A percentile compares a stretch with the other conserved stretches of the same genome.
phyloP scores from a whole-genome alignment of 768 basidiomycete genomes.

The Rubroboletus satanas region DNA sequence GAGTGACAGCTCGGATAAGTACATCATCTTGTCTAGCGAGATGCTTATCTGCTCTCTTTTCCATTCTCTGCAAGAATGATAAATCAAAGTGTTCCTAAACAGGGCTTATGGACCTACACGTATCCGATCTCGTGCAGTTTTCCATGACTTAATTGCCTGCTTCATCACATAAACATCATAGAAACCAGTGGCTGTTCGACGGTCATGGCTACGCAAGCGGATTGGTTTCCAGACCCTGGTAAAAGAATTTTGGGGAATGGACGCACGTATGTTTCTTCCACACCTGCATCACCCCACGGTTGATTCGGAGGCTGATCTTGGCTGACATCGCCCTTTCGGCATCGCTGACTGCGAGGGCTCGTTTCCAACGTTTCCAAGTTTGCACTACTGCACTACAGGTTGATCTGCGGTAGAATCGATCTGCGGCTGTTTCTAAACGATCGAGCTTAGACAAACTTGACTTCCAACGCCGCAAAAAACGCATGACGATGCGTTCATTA shows the following conservation, averaged over 20 bases:
- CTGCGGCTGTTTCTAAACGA: conserved; percentile 46
- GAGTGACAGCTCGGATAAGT: conserved; percentile 53
- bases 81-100: conserved; percentile 1
- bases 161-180: conserved; percentile 43
- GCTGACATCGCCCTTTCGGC: conserved; percentile 44
- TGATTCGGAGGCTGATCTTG: conserved; percentile 46
- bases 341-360: conserved; percentile 39
- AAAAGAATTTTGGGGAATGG: neutral
- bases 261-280: conserved; percentile 63
- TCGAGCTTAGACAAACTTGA: conserved; percentile 38
- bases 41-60: conserved; percentile 55
- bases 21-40: conserved; percentile 53
- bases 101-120: conserved; percentile 36
- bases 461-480: conserved; percentile 55
- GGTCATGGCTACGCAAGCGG: conserved; percentile 38
- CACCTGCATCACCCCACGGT: conserved; percentile 42
- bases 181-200: conserved; percentile 41
- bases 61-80: conserved; percentile 44
- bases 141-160: conserved; percentile 52
- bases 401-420: conserved; percentile 39
- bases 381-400: conserved; percentile 37
- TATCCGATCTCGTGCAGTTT: conserved; percentile 45
- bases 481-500: conserved; percentile 38
- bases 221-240: conserved; percentile 2
- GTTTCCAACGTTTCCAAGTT: conserved; percentile 60